Evolutionary conservation across 768 basidiomycete genomes (phyloP), one percentile per base, ranked within the genome.

Genomic region (Kwoniella dejecticola): DNA sequence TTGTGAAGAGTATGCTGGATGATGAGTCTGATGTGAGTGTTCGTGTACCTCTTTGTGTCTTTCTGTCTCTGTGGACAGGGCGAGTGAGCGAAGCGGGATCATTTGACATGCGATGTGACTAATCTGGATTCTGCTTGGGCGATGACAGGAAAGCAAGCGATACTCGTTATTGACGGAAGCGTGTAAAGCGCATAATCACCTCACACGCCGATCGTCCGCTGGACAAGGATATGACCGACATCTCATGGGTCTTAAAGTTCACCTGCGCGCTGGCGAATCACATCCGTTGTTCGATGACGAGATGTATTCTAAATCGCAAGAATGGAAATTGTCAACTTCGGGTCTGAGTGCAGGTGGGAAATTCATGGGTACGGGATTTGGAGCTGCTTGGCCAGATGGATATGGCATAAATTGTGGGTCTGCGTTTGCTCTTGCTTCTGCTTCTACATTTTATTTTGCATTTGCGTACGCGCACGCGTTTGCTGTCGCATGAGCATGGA

Each of bases 311-410:
- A 83, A 83, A 58, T 91, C 89, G 68, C 84, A 88, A 64, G 84
- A 84, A 62, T 96, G 93, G 94, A 89, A 88, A 68, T 81, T 96
- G 40, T 90, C 89, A 63, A 95, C 93, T 6, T 94, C 90, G 79
- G 91, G 89, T 6, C 77, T 96, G 66, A 91, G 89, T 78, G 88
- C 89, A 24, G 93, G 93, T 0, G 84, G 86, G 66, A 81, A 88
- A 38, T 97, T 96, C 81, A 85, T 85, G 48, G 93, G 94, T 1
- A 96, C 93, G 7, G 93, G 93, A 84, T 96, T 96, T 77, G 93
- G 94, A 3, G 81, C 91, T 1, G 79, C 82, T 10, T 92, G 87
- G 79, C 82, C 85, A 40, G 88, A 94, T 80, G 94, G 94, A 8
- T 95, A 94, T 81, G 93, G 94, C 1, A 88, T 96, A 69, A 95